phyloP scores from a whole-genome alignment of 2,329 filamentous ascomycete species.

The Madurella fahalii region DNA sequence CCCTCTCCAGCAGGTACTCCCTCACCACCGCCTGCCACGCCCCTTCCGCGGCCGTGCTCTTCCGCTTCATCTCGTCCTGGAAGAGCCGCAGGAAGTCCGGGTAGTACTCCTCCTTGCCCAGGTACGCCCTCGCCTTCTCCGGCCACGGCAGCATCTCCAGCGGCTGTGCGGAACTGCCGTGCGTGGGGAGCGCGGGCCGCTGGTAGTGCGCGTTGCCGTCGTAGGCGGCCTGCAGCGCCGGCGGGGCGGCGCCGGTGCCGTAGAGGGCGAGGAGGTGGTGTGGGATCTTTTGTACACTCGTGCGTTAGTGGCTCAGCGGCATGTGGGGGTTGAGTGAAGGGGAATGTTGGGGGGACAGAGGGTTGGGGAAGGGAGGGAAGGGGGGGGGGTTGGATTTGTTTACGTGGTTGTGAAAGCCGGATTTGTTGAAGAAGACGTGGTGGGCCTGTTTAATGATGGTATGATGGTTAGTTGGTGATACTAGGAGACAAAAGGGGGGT shows the following conservation, averaged over 20 bases:
- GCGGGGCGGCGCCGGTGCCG: slow-evolving; percentile 63
- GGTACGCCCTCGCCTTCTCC: slow-evolving; percentile 49
- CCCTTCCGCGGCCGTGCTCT: slow-evolving; percentile 44
- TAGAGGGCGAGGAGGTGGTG: slow-evolving; percentile 76
- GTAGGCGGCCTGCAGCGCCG: slow-evolving; percentile 60
- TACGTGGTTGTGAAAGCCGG: slow-evolving; percentile 78
- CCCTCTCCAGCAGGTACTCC: slow-evolving; percentile 59
- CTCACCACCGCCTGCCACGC: slow-evolving; percentile 56
- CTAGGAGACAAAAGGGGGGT: neutral
- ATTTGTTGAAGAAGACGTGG: slow-evolving; percentile 75
- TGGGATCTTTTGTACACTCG: slow-evolving; percentile 44
- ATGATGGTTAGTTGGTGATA: neutral
- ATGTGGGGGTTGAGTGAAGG: neutral
- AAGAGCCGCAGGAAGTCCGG: slow-evolving; percentile 74
- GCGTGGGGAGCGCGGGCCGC: slow-evolving; percentile 43
- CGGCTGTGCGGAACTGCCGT: slow-evolving; percentile 48
- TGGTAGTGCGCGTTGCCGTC: slow-evolving; percentile 65
- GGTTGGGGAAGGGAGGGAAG: neutral
- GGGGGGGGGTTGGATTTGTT: too few species aligned
- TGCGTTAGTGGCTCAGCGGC: neutral
- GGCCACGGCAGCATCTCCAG: slow-evolving; percentile 44
- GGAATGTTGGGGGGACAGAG: neutral
- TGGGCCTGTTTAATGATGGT: slow-evolving; percentile 40
- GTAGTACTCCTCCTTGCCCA: slow-evolving; percentile 63
- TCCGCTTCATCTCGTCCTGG: slow-evolving; percentile 61